Evolutionary conservation across 176 grass and related monocot genomes (phyloP), one percentile per base, ranked within the genome.

Genomic region (Calamus simplicifolius): DNA sequence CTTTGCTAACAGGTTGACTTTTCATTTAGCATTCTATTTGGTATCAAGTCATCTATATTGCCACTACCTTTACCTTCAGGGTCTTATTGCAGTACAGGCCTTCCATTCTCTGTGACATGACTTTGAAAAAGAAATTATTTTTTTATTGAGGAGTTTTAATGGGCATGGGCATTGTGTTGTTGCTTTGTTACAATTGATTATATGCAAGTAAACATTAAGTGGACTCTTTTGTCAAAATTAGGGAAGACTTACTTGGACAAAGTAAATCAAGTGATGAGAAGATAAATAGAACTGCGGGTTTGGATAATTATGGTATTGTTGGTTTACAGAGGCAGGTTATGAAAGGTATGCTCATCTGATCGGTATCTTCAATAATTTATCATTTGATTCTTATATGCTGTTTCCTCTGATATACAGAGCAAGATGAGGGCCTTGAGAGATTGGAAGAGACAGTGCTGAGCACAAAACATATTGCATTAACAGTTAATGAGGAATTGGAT

Each of bases 381-480:
- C 23, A 54, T 58, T n/a, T 4, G 49, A 6, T 29, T 38, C 15
- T 26, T 25, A 61, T 16, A 16, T 76, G 49, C 12, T 58, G 18
- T 71, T 59, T 27, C 27, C 12, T 30, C 50, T 21, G 21, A 58
- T 71, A 25, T 48, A 54, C 35, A 95, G 90, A 95, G 48, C 90
- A 89, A 83, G 85, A 89, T 17, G 59, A 80, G 49, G 28, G 63
- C 10, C 67, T 95, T 54, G 76, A 83, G 6, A 78, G 66, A 50
- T 67, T 89, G 16, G 90, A 76, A 48, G 79, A 89, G 29, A 73
- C 63, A 3, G 18, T 95, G 17, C 13, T 29, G 2, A 95, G 76
- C 73, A 89, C 82, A 4, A 89, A 89, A 52, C 85, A 89, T 85
- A 76, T 95, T 50, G 85, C 85, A 4, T 76, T 86, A 8, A 71